A percentile compares a stretch with the other conserved stretches of the same genome.
Evolutionary conservation across 768 basidiomycete genomes (phyloP).

Genomic region (Ramaria sp.): DNA sequence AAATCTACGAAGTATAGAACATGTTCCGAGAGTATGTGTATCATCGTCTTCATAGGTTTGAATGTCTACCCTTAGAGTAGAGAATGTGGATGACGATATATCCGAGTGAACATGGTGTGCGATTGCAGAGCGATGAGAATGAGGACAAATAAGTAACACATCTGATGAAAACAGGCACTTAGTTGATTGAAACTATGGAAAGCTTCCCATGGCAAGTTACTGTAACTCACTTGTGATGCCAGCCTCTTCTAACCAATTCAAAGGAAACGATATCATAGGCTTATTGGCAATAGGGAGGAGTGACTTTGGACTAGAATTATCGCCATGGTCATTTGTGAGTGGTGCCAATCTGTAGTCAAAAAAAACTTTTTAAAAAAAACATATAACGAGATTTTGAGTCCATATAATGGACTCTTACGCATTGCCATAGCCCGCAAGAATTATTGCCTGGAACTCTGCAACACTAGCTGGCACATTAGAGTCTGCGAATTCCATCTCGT

Average conservation of each 20-base stretch:
- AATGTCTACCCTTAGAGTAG: slow-evolving; percentile 62
- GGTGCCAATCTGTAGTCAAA: slow-evolving; percentile 48
- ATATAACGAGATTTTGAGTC: neutral
- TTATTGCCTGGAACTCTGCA: slow-evolving; percentile 75
- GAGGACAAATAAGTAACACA: slow-evolving; percentile 77
- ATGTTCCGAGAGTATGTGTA: slow-evolving; percentile 58
- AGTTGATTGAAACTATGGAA: neutral
- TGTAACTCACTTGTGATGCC: slow-evolving; percentile 63
- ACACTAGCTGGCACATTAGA: neutral
- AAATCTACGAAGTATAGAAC: slow-evolving; percentile 68
- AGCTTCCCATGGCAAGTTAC: neutral
- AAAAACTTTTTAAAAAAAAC: no score
- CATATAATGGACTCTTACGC: slow-evolving; percentile 45
- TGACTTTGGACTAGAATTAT: slow-evolving; percentile 78
- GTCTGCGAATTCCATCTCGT: slow-evolving; percentile 6
- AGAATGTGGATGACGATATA: slow-evolving; percentile 44
- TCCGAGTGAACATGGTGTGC: slow-evolving; percentile 82
- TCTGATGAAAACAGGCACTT: slow-evolving; percentile 36
- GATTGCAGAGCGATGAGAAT: slow-evolving; percentile 61
- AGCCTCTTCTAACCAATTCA: slow-evolving; percentile 81
- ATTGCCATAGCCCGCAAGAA: slow-evolving; percentile 88
- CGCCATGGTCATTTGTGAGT: slow-evolving; percentile 67
- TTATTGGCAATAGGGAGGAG: slow-evolving; percentile 80
- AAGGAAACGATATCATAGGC: slow-evolving; percentile 74
- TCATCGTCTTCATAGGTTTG: slow-evolving; percentile 72